A percentile compares a stretch with the other conserved stretches of the same genome.
Evolutionary conservation across 306 rosid genomes (phyloP).

Genomic region (Trifolium dubium): DNA sequence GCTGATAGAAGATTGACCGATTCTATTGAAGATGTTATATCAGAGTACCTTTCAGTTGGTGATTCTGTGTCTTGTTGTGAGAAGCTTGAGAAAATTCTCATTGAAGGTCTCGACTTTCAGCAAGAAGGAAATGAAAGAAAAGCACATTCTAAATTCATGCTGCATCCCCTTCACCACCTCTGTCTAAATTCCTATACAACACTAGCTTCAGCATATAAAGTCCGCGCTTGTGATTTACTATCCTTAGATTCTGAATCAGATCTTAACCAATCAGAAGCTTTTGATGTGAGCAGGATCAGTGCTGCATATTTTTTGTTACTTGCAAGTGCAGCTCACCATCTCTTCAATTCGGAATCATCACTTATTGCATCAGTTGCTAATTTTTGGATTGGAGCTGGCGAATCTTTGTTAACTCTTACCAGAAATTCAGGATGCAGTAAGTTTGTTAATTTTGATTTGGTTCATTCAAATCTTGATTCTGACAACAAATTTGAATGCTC

Average conservation of each 20-base stretch:
- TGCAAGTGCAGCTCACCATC: constrained; percentile 74
- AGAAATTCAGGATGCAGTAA: constrained; percentile 55
- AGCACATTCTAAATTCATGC: constrained; percentile 42
- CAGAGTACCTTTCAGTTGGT: constrained; percentile 61
- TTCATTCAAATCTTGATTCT: constrained; percentile 36
- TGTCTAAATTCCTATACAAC: constrained; percentile 69
- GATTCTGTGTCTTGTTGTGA: constrained; percentile 60
- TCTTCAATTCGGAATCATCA: constrained; percentile 68
- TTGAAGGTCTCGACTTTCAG: constrained; percentile 45
- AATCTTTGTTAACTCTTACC: constrained; percentile 61
- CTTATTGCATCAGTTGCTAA: constrained; percentile 64
- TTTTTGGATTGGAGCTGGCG: constrained; percentile 78
- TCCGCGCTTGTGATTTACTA: constrained; percentile 51
- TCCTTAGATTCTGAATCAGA: constrained; percentile 40
- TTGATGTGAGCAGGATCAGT: constrained; percentile 58
- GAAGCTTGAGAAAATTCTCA: constrained; percentile 63
- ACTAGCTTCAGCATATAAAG: constrained; percentile 74
- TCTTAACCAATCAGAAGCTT: constrained; percentile 44
- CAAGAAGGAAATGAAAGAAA: constrained; percentile 46
- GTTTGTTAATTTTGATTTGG: constrained; percentile 38
- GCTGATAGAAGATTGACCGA: constrained; percentile 51
- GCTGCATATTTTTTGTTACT: constrained; percentile 74
- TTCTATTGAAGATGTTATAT: constrained; percentile 55
- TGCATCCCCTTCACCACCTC: constrained; percentile 70
- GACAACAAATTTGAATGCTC: constrained; percentile 45